Conservation (phyloP, 805 yeast genomes). For the Candida mattraensis region DNA sequence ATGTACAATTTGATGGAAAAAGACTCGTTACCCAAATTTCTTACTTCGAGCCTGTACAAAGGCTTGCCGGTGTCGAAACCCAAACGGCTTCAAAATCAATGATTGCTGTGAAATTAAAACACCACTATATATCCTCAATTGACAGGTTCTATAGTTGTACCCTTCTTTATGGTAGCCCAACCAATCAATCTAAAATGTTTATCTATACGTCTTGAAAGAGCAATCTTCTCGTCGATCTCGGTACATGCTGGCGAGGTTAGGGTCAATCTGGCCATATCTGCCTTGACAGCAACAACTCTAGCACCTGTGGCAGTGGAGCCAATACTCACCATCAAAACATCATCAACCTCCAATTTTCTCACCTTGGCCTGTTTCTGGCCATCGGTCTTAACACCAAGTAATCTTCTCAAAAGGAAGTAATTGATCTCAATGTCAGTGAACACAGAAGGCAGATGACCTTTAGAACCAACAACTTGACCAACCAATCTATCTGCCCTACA, state of each 20-base stretch:
- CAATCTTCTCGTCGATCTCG: slow-evolving; percentile 96
- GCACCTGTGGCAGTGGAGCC: slow-evolving; percentile 99
- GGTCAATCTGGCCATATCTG: slow-evolving; percentile 98
- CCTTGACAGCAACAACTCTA: slow-evolving; percentile 94
- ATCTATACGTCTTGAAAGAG: slow-evolving; percentile 97
- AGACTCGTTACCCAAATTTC: slow-evolving; percentile 74
- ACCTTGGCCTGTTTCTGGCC: slow-evolving; percentile 97
- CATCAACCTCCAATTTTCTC: slow-evolving; percentile 89
- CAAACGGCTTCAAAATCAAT: neutral
- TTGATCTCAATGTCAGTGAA: slow-evolving; percentile 97
- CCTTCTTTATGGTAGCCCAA: slow-evolving; percentile 98
- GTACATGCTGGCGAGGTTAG: slow-evolving; percentile 99
- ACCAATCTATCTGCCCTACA: slow-evolving; percentile 99
- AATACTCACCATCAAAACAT: slow-evolving; percentile 97
- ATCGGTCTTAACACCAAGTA: slow-evolving; percentile 97
- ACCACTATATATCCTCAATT: slow-evolving; percentile 32
- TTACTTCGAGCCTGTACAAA: slow-evolving; percentile 40
- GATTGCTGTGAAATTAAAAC: slow-evolving; percentile 3
- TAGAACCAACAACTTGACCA: slow-evolving; percentile 98
- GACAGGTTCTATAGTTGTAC: slow-evolving; percentile 82
- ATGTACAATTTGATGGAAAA: slow-evolving; percentile 62
- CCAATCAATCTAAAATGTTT: slow-evolving; percentile 99
- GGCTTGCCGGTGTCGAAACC: slow-evolving; percentile 28
- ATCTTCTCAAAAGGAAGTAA: slow-evolving; percentile 93
- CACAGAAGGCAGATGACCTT: slow-evolving; percentile 92